A percentile compares a stretch with the other conserved stretches of the same genome.
Conservation (phyloP, 768 basidiomycete species). For the Phylloporus arenicola region DNA sequence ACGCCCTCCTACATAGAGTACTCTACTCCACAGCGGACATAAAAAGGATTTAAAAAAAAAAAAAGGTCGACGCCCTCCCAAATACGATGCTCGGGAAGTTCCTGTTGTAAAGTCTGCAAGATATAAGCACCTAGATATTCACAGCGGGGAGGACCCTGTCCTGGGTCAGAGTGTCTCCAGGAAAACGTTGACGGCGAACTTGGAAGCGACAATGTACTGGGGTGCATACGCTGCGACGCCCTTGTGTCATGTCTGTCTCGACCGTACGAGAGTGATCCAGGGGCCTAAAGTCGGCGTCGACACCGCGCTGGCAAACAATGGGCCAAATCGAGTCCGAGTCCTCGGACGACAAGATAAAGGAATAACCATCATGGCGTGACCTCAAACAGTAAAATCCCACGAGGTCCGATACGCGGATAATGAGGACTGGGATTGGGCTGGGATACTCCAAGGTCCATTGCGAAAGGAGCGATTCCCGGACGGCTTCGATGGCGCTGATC, state of each 20-base stretch:
- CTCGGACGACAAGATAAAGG: constrained; percentile 4
- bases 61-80: constrained; percentile 8
- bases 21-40: too few species aligned
- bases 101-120: constrained; percentile 1
- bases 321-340: constrained; percentile 11
- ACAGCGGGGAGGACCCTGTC: neutral
- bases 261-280: neutral
- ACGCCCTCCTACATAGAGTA: constrained; percentile 4
- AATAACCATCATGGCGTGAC: constrained; percentile 2
- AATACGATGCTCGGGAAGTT: neutral
- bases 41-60: too few species aligned
- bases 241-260: neutral
- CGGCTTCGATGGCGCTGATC: constrained; percentile 2
- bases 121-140: constrained; percentile 27
- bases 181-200: constrained; percentile 26
- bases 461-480: constrained; percentile 8
- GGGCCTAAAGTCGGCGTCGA: constrained; percentile 9
- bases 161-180: constrained; percentile 2
- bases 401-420: constrained; percentile 16
- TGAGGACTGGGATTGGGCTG: constrained; percentile 17
- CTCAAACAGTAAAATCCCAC: neutral
- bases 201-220: constrained; percentile 12
- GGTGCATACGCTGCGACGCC: constrained; percentile 10
- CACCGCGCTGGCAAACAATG: constrained; percentile 8
- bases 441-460: constrained; percentile 12